Conservation (phyloP, 208 protist genomes). For the Trypanosoma scelopori region DNA sequence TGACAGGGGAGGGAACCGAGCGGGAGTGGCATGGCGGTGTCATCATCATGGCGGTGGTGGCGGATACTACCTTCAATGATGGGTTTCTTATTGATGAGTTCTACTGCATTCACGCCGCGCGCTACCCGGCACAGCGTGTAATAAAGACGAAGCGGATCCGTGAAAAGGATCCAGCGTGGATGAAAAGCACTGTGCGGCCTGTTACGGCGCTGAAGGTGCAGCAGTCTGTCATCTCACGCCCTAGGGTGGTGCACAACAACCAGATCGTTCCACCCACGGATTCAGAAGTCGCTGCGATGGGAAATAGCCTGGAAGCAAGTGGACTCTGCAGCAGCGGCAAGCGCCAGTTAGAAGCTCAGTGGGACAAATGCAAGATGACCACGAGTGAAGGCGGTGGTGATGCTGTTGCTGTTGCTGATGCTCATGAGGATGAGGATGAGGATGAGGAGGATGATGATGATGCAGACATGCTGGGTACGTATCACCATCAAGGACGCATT, state of each 20-base stretch:
- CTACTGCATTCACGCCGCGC: conserved; percentile 65
- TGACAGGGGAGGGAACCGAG: conserved; percentile 36
- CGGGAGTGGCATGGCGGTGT: conserved; percentile 79
- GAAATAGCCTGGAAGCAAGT: background rate
- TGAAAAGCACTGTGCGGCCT: conserved; percentile 39
- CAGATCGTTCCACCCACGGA: conserved; percentile 38
- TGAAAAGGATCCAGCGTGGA: conserved; percentile 25
- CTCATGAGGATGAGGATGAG: conserved; percentile 4
- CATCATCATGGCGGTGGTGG: conserved; percentile 70
- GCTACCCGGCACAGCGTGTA: conserved; percentile 57
- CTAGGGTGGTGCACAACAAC: conserved; percentile 58
- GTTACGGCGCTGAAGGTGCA: conserved; percentile 58
- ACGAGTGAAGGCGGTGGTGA: background rate
- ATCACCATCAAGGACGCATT: conserved; percentile 10
- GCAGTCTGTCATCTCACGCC: conserved; percentile 55
- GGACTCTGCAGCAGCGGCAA: background rate
- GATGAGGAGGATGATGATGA: conserved; percentile 9
- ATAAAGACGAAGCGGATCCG: conserved; percentile 12
- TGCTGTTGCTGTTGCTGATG: no score
- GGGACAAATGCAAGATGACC: background rate
- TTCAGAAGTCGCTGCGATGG: conserved; percentile 27
- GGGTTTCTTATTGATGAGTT: conserved; percentile 89
- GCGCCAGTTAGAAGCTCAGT: background rate
- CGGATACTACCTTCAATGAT: conserved; percentile 80
- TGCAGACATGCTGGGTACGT: background rate